Base-by-base conservation (phyloP, 257 asterid species). In the Striga asiatica region DNA sequence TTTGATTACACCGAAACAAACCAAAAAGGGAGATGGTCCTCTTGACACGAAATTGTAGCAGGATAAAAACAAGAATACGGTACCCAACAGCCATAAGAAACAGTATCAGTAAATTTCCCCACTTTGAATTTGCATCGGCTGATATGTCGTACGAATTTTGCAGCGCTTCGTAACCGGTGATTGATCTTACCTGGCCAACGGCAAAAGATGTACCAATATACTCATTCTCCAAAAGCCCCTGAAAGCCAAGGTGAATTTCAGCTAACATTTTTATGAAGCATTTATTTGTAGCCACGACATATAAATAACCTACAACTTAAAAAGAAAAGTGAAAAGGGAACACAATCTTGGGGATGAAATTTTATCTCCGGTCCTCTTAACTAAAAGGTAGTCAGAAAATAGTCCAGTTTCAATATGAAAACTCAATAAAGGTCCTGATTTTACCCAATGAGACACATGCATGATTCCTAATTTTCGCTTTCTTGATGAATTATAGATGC, bases 141-240 rank as follows among this genome's bases (percentile, higher is more conserved):
- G 97, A 92, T 72, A 77, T 60, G 8, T 88, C 91, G 18, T 88
- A 92, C 0, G 74, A 74, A 48, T 76, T 79, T 45, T 69, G 76
- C 23, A 92, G 87, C n/a, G 97, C 95, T 52, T 82, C 86, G 67
- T 77, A 79, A 47, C 99, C 99, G 2, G 97, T 65, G 59, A 92
- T 71, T 14, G 86, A 74, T 71, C 97, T 76, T 14, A 81, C 99
- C 65, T 83, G 82, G 75, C 99, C 99, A 23, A 84, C 93, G 0
- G 94, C 91, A 54, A 74, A 92, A 0, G 95, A 79, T 11, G 86
- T 72, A 29, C 85, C 94, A 0, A 69, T 38, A 62, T 76, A 92
- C 82, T 92, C 99, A 12, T 92, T 92, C 82, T 92, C 99, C 89
- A 92, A 59, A 4, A 92, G 69, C 37, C 99, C 99, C 99, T 92